phyloP scores from a whole-genome alignment of 352 stramenopile genomes.

The Phytophthora uliginosa region DNA sequence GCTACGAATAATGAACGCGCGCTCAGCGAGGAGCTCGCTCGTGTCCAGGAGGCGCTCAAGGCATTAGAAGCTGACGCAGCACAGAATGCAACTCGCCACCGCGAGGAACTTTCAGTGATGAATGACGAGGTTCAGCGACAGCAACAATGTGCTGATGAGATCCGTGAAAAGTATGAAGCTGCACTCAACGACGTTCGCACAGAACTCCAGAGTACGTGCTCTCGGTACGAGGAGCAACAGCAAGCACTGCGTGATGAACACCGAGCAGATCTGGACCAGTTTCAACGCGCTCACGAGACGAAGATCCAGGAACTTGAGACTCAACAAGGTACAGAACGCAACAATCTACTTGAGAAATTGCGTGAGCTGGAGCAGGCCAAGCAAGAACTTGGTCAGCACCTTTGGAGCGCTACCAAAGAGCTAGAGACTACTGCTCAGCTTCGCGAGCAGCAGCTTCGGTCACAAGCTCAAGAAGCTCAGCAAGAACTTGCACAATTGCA shows the following conservation, averaged over 20 bases:
- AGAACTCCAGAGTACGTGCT: conserved; percentile 39
- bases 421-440: conserved; percentile 42
- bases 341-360: conserved; percentile 25
- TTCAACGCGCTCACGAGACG: conserved; percentile 20
- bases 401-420: conserved; percentile 70
- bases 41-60: conserved; percentile 50
- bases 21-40: conserved; percentile 43
- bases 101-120: conserved; percentile 68
- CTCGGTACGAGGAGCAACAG: conserved; percentile 29
- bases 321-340: conserved; percentile 7
- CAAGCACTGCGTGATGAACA: conserved; percentile 33
- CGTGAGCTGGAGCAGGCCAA: conserved; percentile 41
- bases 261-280: conserved; percentile 6
- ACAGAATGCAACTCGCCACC: conserved; percentile 45
- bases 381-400: conserved; percentile 68
- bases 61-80: conserved; percentile 39
- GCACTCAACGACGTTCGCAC: conserved; percentile 36
- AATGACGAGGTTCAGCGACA: conserved; percentile 66
- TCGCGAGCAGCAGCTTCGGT: conserved; percentile 36
- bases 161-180: conserved; percentile 50
- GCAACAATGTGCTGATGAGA: conserved; percentile 43
- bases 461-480: conserved; percentile 35
- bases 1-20: conserved; percentile 46
- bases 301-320: conserved; percentile 19
- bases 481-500: conserved; percentile 38